Evolutionary conservation across 257 asterid species (phyloP), one percentile per base, ranked within the genome.

Genomic region (Petrea volubilis): DNA sequence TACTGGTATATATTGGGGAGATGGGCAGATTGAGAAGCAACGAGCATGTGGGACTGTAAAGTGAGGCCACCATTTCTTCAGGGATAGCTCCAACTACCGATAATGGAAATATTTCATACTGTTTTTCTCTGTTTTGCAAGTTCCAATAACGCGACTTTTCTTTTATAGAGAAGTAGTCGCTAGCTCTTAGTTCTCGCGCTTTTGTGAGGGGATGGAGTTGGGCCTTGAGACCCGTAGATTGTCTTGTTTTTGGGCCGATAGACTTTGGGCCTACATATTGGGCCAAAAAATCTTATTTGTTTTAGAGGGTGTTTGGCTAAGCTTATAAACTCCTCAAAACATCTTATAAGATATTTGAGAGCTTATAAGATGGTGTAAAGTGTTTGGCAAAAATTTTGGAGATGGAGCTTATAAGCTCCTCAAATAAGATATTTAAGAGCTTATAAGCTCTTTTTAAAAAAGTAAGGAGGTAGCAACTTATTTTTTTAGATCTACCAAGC

Each of bases 51-150:
- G 51, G 21, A 60, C 4, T 60, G 72, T 24, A 70, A 74, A 79
- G 60, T 67, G 72, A 76, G 85, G 79, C 74, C 67, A 76, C 82
- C 86, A 85, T 85, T 78, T 74, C 68, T 79, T 77, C 78, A 10
- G n/a, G 63, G 14, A 34, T 31, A 24, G 55, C 67, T 29, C 18
- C 40, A 27, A 25, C 52, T 31, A 8, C 60, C 18, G 80, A 79
- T 79, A 79, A 78, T 31, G 82, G 38, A 27, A 67, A 63, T 20
- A 68, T 36, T 53, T 31, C 31, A 12, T 58, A 3, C 38, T 18
- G 18, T 64, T 13, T 44, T 18, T 0, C 10, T 44, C 1, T 23
- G n/a, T 4, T 31, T 12, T 50, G 46, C n/a, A 7, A 2, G 12
- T 31, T 9, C 5, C 17, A 5, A 15, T n/a, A 6, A 3, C 11